phyloP scores from a whole-genome alignment of 352 stramenopile genomes.

The Phytophthora sojae region DNA sequence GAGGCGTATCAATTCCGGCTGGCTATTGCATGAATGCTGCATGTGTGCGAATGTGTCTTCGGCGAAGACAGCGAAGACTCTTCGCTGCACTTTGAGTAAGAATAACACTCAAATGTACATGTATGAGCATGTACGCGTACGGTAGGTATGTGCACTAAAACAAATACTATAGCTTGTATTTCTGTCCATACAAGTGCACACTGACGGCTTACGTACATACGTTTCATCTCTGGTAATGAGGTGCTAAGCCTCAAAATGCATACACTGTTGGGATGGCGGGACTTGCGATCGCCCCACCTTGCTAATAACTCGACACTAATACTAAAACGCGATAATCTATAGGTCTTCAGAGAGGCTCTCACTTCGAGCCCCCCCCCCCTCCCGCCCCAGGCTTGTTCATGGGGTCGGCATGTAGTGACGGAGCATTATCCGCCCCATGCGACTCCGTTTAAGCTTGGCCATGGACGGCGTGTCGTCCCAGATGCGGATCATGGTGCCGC shows the following conservation, averaged over 20 bases:
- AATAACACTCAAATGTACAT: too few species aligned
- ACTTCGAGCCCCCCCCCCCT: not conserved
- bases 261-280: not conserved
- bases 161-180: too few species aligned
- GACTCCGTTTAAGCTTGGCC: conserved; percentile 35
- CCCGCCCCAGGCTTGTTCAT: conserved; percentile 4
- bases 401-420: conserved; percentile 25
- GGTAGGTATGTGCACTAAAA: too few species aligned
- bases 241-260: too few species aligned
- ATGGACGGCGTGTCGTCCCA: conserved; percentile 37
- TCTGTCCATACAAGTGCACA: not conserved
- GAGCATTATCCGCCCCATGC: conserved; percentile 32
- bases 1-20: too few species aligned
- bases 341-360: conserved; percentile 11
- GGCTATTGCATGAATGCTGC: too few species aligned
- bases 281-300: conserved; percentile 6
- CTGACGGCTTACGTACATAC: not conserved
- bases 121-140: too few species aligned
- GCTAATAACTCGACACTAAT: conserved; percentile 10
- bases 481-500: conserved; percentile 23
- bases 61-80: too few species aligned
- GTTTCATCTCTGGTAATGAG: not conserved
- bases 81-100: too few species aligned
- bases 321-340: conserved; percentile 3
- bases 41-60: too few species aligned